Conservation (phyloP, 2,329 filamentous ascomycete species). For the Alternaria triticina region DNA sequence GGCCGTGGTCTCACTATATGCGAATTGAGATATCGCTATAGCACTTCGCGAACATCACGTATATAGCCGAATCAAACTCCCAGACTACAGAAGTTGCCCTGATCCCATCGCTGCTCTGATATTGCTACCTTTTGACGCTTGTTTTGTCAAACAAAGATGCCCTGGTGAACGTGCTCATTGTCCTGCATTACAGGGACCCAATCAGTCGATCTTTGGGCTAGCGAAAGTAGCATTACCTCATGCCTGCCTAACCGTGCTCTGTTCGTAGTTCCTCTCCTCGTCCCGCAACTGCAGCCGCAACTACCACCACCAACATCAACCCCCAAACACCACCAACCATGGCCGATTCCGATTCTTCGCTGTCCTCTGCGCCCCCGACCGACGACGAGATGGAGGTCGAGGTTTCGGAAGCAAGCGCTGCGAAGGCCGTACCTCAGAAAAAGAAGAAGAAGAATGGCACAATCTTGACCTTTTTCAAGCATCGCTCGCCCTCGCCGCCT, state of each 20-base stretch:
- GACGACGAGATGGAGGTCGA: constrained; percentile 60
- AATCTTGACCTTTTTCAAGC: constrained; percentile 50
- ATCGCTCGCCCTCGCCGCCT: constrained; percentile 52
- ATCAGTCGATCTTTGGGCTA: constrained; percentile 33
- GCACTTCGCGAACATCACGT: neutral
- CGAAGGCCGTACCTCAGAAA: constrained; percentile 35
- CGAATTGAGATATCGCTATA: neutral
- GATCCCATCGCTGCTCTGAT: neutral
- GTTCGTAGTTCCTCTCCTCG: constrained; percentile 31
- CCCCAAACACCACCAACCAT: constrained; percentile 47
- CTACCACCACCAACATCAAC: constrained; percentile 29
- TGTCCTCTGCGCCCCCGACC: constrained; percentile 65
- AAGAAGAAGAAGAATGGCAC: constrained; percentile 44
- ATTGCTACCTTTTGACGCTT: neutral
- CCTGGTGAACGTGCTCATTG: neutral
- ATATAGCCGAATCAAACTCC: constrained; percentile 1
- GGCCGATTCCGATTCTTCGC: constrained; percentile 62
- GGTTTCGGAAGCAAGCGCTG: constrained; percentile 27
- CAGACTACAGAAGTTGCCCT: neutral
- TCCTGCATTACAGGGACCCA: constrained; percentile 18
- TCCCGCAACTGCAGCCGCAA: constrained; percentile 22
- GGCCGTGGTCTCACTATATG: neutral
- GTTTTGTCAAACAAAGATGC: neutral
- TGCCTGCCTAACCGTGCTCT: constrained; percentile 39
- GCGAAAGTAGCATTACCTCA: constrained; percentile 47